phyloP scores from a whole-genome alignment of 345 rosid species.

The Hibiscus tridactylites region DNA sequence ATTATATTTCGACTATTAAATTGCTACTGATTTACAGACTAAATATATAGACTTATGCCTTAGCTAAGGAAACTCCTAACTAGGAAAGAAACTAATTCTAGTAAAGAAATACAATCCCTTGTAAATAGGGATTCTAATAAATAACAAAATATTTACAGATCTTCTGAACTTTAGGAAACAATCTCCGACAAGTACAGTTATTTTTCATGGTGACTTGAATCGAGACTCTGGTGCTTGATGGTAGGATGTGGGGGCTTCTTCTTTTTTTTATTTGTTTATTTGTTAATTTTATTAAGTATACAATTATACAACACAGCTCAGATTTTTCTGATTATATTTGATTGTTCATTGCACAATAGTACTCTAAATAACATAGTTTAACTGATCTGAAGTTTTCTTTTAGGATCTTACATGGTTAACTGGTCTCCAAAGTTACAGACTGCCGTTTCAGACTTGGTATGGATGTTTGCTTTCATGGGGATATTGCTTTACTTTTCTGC shows the following conservation, averaged over 20 bases:
- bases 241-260: not conserved
- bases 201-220: not conserved
- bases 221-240: not conserved
- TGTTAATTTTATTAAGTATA: not conserved
- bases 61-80: too few relatives aligned
- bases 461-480: conserved; percentile 20
- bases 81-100: too few relatives aligned
- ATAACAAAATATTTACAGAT: too few relatives aligned
- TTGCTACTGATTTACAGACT: too few relatives aligned
- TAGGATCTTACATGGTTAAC: conserved; percentile 97
- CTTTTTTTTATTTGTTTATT: not conserved
- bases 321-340: not conserved
- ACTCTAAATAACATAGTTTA: not conserved
- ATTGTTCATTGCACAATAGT: not conserved
- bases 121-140: too few relatives aligned
- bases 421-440: conserved; percentile 99
- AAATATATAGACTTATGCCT: too few relatives aligned
- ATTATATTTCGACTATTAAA: too few relatives aligned
- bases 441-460: conserved; percentile 96
- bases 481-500: conserved; percentile 8
- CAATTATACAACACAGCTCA: not conserved
- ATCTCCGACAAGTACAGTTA: too few relatives aligned
- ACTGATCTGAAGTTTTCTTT: conserved; percentile 17
- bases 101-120: too few relatives aligned
- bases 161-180: too few relatives aligned